Evolutionary conservation across 2,329 filamentous ascomycete genomes (phyloP).

Genomic region (Penicillium sp.): DNA sequence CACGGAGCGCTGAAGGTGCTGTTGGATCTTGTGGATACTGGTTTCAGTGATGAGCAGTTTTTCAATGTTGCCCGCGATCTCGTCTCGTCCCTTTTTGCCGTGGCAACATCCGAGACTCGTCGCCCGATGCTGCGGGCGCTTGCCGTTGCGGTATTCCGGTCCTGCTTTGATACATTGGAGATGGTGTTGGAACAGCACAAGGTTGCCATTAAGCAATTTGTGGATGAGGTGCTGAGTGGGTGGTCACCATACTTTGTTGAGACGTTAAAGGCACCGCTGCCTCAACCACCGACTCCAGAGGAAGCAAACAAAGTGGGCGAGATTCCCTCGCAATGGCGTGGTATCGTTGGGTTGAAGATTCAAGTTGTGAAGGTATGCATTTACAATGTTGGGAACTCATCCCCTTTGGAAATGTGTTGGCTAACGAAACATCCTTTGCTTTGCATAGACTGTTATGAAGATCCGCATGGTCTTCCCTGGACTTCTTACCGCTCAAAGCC

Average conservation of each 20-base stretch:
- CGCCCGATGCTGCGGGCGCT: slow-evolving; percentile 80
- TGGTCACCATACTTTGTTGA: slow-evolving; percentile 92
- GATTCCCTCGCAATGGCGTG: slow-evolving; percentile 73
- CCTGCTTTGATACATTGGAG: slow-evolving; percentile 92
- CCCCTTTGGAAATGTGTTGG: not conserved
- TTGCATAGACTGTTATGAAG: slow-evolving; percentile 78
- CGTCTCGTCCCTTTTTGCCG: slow-evolving; percentile 80
- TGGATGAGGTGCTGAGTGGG: slow-evolving; percentile 78
- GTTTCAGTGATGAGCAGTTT: slow-evolving; percentile 92
- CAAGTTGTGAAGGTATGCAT: slow-evolving; percentile 79
- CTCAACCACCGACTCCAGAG: slow-evolving; percentile 61
- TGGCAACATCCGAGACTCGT: slow-evolving; percentile 76
- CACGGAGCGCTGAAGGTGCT: slow-evolving; percentile 90
- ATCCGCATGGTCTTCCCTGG: slow-evolving; percentile 83
- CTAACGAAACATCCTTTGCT: slow-evolving; percentile 24
- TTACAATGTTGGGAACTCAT: not conserved
- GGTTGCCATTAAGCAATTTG: slow-evolving; percentile 83
- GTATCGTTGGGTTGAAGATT: slow-evolving; percentile 83
- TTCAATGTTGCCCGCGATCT: slow-evolving; percentile 87
- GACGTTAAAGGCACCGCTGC: slow-evolving; percentile 75
- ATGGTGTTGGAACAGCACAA: slow-evolving; percentile 96
- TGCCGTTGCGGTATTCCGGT: slow-evolving; percentile 86
- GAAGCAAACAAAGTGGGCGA: slow-evolving; percentile 64
- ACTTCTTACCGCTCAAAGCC: slow-evolving; percentile 81
- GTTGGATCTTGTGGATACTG: slow-evolving; percentile 88